Conservation (phyloP, 2,329 filamentous ascomycete species). For the Colletotrichum sp. region DNA sequence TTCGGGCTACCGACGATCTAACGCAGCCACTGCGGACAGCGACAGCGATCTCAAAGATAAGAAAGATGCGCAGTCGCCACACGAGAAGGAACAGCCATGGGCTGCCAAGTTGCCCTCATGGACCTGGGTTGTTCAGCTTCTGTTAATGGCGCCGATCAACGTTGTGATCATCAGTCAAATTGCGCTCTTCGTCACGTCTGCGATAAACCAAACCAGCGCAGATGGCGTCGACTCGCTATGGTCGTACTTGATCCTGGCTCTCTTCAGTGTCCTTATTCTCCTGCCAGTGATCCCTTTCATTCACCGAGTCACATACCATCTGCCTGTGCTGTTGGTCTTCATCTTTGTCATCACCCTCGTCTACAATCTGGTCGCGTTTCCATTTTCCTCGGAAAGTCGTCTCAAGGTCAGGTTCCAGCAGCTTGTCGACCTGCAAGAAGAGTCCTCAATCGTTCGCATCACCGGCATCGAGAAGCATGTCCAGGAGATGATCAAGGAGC, state of each 20-base stretch:
- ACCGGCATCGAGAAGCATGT: conserved; percentile 73
- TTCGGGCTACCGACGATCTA: conserved; percentile 58
- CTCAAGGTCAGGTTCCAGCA: conserved; percentile 92
- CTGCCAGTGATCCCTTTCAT: conserved; percentile 83
- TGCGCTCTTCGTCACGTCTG: conserved; percentile 73
- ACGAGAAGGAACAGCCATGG: conserved; percentile 83
- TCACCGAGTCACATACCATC: conserved; percentile 82
- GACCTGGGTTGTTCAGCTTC: conserved; percentile 87
- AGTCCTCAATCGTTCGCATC: conserved; percentile 72
- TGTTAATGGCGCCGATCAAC: conserved; percentile 79
- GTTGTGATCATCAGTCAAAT: conserved; percentile 80
- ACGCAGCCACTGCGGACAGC: conserved; percentile 32
- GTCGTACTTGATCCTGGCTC: conserved; percentile 74
- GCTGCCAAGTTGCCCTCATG: conserved; percentile 78
- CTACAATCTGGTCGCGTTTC: conserved; percentile 88
- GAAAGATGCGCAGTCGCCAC: conserved; percentile 43
- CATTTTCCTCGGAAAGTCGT: conserved; percentile 79
- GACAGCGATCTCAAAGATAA: conserved; percentile 31
- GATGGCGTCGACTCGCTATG: conserved; percentile 78
- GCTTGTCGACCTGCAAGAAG: conserved; percentile 70
- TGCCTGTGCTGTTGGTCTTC: conserved; percentile 78
- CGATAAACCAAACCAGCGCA: conserved; percentile 79
- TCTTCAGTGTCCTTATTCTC: conserved; percentile 73
- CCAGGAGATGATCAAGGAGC: conserved; percentile 65
- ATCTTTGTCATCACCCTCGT: conserved; percentile 72